Percentiles rank a stretch among this genome's conserved stretches.
These are phyloP conservation scores for Chalciporus pseudorubinellus DNA, from an alignment of 768 basidiomycete genomes.

Conservation along the genomic window DNA sequence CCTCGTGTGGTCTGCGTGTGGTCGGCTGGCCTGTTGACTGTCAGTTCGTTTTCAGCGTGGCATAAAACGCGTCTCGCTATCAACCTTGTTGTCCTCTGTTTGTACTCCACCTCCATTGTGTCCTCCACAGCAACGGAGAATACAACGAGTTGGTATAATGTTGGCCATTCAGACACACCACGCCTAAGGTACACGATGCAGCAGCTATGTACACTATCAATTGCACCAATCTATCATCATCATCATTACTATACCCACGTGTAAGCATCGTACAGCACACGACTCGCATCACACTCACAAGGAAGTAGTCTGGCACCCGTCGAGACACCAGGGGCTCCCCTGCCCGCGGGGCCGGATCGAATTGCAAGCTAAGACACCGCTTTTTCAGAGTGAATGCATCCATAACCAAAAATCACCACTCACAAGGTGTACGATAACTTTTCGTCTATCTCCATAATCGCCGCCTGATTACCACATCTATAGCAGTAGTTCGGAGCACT, in stretches of 20 bases:
- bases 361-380: slow-evolving; percentile 81
- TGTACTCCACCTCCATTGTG: slow-evolving; percentile 12
- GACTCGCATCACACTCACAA: slow-evolving; percentile 51
- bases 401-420: slow-evolving; percentile 31
- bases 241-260: slow-evolving; percentile 18
- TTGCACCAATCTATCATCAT: slow-evolving; percentile 6
- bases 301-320: slow-evolving; percentile 92
- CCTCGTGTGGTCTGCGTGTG: too few species aligned
- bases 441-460: slow-evolving; percentile 99
- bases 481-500: slow-evolving; percentile 99
- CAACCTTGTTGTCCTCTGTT: slow-evolving; percentile 28
- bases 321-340: slow-evolving; percentile 97
- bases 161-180: slow-evolving; percentile 9
- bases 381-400: slow-evolving; percentile 2
- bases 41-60: slow-evolving; percentile 1
- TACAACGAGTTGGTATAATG: slow-evolving; percentile 13
- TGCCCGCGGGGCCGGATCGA: slow-evolving; percentile 97
- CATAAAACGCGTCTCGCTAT: slow-evolving; percentile 11
- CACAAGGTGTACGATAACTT: slow-evolving; percentile 93
- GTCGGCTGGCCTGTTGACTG: neutral
- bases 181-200: slow-evolving; percentile 21
- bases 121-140: slow-evolving; percentile 1
- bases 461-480: slow-evolving; percentile 98
- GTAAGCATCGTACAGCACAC: slow-evolving; percentile 1
- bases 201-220: slow-evolving; percentile 25